A percentile compares a stretch with the other conserved stretches of the same genome.
Evolutionary conservation across 2,329 filamentous ascomycete genomes (phyloP).

Genomic region (Xylaria sp.): DNA sequence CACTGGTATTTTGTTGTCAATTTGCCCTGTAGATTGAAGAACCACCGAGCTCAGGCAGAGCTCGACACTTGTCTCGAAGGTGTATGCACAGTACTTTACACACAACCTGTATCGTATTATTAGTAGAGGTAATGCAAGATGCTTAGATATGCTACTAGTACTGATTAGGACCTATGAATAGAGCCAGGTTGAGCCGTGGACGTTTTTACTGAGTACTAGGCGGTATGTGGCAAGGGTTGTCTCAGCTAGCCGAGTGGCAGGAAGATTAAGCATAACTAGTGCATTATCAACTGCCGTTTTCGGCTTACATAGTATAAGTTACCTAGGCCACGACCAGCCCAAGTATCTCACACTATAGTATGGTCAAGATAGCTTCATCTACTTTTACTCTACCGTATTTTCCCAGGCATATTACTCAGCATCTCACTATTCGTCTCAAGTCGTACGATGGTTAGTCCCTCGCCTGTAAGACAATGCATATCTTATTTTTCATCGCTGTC

Average conservation of each 20-base stretch:
- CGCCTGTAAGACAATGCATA: not conserved
- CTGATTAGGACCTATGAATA: not conserved
- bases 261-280: conserved; percentile 20
- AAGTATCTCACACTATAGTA: not conserved
- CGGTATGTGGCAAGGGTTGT: conserved; percentile 6
- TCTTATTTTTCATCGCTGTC: no score
- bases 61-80: no score
- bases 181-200: not conserved
- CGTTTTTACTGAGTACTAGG: no score
- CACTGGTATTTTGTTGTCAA: no score
- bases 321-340: not conserved
- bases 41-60: no score
- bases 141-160: no score
- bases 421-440: not conserved
- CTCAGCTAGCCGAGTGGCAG: conserved; percentile 5
- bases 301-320: conserved; percentile 3
- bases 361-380: conserved; percentile 2
- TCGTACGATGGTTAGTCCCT: not conserved
- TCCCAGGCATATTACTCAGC: not conserved
- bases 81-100: no score
- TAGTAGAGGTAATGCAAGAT: no score
- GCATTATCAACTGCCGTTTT: conserved; percentile 27
- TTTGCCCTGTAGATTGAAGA: no score
- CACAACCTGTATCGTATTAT: no score
- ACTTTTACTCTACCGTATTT: not conserved